A percentile compares a stretch with the other conserved stretches of the same genome.
Conservation (phyloP, 1,284 basidiomycete genomes). For the Melampsora americana region DNA sequence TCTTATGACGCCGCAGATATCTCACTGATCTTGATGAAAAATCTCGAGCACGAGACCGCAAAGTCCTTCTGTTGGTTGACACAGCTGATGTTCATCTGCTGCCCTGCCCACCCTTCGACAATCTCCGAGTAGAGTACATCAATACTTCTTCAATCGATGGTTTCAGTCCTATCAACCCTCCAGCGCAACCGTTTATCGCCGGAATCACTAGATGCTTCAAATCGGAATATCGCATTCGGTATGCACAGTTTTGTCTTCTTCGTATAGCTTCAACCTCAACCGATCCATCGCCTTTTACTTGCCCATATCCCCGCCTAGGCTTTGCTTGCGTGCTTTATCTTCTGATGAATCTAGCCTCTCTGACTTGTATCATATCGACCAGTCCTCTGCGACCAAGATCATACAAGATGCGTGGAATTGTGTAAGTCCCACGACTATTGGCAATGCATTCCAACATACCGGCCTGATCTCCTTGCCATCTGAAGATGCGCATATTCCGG, state of each 20-base stretch:
- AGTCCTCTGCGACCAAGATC: constrained; percentile 33
- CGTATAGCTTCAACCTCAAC: too few species aligned
- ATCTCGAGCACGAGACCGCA: constrained; percentile 31
- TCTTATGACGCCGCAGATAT: constrained; percentile 13
- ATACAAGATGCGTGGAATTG: constrained; percentile 41
- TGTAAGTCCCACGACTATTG: constrained; percentile 11
- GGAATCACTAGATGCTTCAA: constrained; percentile 40
- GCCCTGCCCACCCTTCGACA: constrained; percentile 22
- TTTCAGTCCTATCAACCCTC: constrained; percentile 12
- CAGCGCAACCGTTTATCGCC: constrained; percentile 28
- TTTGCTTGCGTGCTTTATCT: constrained; percentile 37
- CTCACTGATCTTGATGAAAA: constrained; percentile 27
- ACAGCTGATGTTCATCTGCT: constrained; percentile 23
- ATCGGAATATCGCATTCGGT: constrained; percentile 41
- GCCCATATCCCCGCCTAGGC: background rate
- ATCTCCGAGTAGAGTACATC: constrained; percentile 36
- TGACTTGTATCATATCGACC: constrained; percentile 36
- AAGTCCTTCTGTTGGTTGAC: constrained; percentile 28
- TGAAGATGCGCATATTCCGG: background rate
- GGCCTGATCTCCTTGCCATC: constrained; percentile 20
- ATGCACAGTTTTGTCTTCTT: background rate
- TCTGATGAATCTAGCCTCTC: constrained; percentile 36
- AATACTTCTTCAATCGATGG: constrained; percentile 28
- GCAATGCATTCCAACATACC: constrained; percentile 15
- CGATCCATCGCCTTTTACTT: too few species aligned